Evolutionary conservation across 2,329 filamentous ascomycete genomes (phyloP).

Genomic region (Coniella vitis): DNA sequence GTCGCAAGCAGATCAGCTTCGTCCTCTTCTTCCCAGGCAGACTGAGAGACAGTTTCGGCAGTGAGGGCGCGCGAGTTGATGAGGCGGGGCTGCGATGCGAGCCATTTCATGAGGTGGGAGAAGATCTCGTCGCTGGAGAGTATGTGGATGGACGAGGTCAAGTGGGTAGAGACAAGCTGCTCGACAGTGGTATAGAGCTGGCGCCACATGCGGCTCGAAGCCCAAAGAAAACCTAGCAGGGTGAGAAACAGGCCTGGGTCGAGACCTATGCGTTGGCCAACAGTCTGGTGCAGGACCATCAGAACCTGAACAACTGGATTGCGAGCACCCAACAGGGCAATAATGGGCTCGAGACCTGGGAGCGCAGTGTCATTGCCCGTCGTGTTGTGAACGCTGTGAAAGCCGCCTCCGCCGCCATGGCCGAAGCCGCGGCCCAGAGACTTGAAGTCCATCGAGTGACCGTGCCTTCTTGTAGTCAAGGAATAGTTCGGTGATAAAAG

Average conservation of each 20-base stretch:
- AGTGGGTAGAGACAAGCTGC: conserved; percentile 34
- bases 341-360: conserved; percentile 33
- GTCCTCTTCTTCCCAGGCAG: conserved; percentile 51
- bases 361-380: conserved; percentile 14
- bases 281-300: conserved; percentile 38
- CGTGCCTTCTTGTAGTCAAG: not conserved
- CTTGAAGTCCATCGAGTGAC: conserved; percentile 24
- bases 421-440: conserved; percentile 14
- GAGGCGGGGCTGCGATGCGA: conserved; percentile 45
- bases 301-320: conserved; percentile 35
- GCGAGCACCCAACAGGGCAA: conserved; percentile 36
- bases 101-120: conserved; percentile 50
- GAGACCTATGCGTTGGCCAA: conserved; percentile 39
- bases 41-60: conserved; percentile 48
- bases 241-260: conserved; percentile 43
- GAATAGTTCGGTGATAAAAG: too few relatives aligned
- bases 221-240: conserved; percentile 41
- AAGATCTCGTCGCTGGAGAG: conserved; percentile 52
- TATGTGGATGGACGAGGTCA: conserved; percentile 47
- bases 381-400: conserved; percentile 17
- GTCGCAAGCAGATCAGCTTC: conserved; percentile 33
- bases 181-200: conserved; percentile 27
- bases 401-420: conserved; percentile 18
- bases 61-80: conserved; percentile 45
- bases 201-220: conserved; percentile 31